Evolutionary conservation across 2,329 filamentous ascomycete genomes (phyloP).

Genomic region (Ophiosphaerella narmari): DNA sequence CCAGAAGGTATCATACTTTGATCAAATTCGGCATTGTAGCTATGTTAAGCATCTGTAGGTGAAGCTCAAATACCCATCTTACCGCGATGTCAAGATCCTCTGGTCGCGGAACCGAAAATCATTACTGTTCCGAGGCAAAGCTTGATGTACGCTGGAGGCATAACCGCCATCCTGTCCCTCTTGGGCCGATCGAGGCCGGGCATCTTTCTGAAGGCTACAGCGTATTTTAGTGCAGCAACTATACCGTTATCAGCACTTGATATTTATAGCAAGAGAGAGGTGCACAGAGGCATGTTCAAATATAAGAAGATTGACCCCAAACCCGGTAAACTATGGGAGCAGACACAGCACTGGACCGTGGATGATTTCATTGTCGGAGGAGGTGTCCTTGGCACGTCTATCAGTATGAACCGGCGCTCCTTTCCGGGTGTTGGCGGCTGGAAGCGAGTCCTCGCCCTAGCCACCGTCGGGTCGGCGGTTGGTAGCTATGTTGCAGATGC

Average conservation of each 20-base stretch:
- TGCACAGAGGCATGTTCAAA: conserved; percentile 25
- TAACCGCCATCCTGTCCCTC: conserved; percentile 17
- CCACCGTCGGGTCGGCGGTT: conserved; percentile 19
- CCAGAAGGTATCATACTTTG: conserved; percentile 18
- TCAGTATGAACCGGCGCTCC: conserved; percentile 18
- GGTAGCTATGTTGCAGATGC: conserved; percentile 8
- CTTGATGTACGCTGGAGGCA: conserved; percentile 9
- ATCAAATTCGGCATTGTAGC: not conserved
- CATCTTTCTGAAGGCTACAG: conserved; percentile 16
- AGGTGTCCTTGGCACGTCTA: conserved; percentile 15
- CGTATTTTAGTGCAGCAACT: conserved; percentile 13
- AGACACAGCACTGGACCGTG: conserved; percentile 17
- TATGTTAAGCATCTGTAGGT: conserved; percentile 17
- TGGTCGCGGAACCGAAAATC: conserved; percentile 10
- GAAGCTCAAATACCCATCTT: conserved; percentile 24
- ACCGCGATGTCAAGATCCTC: conserved; percentile 5
- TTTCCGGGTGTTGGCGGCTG: conserved; percentile 22
- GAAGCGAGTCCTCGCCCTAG: conserved; percentile 20
- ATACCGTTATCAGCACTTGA: conserved; percentile 9
- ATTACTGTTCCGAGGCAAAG: conserved; percentile 9
- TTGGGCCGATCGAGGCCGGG: conserved; percentile 22
- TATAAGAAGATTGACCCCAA: conserved; percentile 18
- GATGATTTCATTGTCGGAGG: conserved; percentile 22
- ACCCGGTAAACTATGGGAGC: conserved; percentile 26
- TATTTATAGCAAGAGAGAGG: conserved; percentile 17